phyloP scores from a whole-genome alignment of 2,329 filamentous ascomycete genomes.

The Fusarium floridanum region DNA sequence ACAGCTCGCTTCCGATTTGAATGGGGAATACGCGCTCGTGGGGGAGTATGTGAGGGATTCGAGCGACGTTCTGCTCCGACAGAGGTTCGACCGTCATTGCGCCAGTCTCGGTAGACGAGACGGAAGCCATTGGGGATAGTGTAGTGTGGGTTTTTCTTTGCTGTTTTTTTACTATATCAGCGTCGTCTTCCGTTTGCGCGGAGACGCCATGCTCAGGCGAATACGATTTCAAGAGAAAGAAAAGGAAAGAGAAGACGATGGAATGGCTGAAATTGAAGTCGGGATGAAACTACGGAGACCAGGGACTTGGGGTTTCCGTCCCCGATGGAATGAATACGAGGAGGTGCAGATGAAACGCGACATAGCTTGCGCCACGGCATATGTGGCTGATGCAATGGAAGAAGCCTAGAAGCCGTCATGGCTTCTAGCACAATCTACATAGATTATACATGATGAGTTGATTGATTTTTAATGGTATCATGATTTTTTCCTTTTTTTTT shows the following conservation, averaged over 20 bases:
- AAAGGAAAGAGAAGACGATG: neutral
- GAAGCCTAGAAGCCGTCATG: neutral
- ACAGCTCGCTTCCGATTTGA: slow-evolving; percentile 79
- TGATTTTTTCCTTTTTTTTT: neutral
- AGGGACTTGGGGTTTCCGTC: neutral
- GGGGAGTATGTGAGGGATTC: slow-evolving; percentile 71
- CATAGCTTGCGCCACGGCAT: slow-evolving; percentile 36
- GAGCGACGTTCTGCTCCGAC: slow-evolving; percentile 54
- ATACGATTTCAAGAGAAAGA: slow-evolving; percentile 5
- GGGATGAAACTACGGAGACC: slow-evolving; percentile 4
- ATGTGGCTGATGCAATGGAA: slow-evolving; percentile 24
- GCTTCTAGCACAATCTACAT: neutral
- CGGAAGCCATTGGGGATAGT: slow-evolving; percentile 44
- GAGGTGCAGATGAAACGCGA: slow-evolving; percentile 11
- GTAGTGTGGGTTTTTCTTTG: neutral
- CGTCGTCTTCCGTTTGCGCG: slow-evolving; percentile 14
- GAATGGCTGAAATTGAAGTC: neutral
- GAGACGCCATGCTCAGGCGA: slow-evolving; percentile 32
- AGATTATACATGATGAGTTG: neutral
- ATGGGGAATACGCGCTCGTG: slow-evolving; percentile 81
- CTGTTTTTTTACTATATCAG: slow-evolving; percentile 1
- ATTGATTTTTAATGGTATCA: neutral
- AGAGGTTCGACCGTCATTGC: slow-evolving; percentile 41
- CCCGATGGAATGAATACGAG: slow-evolving; percentile 12
- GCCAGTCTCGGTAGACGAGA: slow-evolving; percentile 45